These are phyloP conservation scores for Chytriomyces confervae DNA, from an alignment of 192 early-diverging fungal species.

Conservation along the genomic window DNA sequence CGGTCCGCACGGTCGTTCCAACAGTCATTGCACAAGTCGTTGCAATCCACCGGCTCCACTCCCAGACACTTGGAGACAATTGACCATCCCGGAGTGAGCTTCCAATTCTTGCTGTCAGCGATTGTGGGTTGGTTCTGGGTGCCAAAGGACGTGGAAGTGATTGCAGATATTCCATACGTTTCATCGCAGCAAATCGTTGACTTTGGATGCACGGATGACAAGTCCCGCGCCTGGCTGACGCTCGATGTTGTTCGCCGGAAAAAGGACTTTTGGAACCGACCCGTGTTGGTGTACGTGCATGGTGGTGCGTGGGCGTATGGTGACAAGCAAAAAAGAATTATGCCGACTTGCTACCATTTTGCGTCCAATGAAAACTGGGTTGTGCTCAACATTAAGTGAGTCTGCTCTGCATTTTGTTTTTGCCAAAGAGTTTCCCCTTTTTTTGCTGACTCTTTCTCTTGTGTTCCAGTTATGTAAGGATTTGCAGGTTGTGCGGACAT, in stretches of 20 bases:
- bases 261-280: conserved; percentile 30
- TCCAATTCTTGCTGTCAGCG: background rate
- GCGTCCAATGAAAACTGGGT: conserved; percentile 61
- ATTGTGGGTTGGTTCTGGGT: conserved; percentile 28
- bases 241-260: conserved; percentile 35
- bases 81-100: too few species aligned
- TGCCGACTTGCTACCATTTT: conserved; percentile 45
- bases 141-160: background rate
- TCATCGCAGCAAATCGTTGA: background rate
- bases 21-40: background rate
- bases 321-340: conserved; percentile 50
- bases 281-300: conserved; percentile 44
- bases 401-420: background rate
- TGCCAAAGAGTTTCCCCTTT: too few species aligned
- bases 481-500: too few species aligned
- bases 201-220: background rate
- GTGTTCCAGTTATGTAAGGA: background rate
- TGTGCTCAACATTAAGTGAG: conserved; percentile 65
- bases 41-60: too few species aligned
- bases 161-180: background rate
- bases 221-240: background rate
- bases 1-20: conserved; percentile 1
- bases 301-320: conserved; percentile 71
- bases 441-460: background rate
- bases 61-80: too few species aligned